Evolutionary conservation across 2,329 filamentous ascomycete genomes (phyloP).

Genomic region (Trichoderma sp.): DNA sequence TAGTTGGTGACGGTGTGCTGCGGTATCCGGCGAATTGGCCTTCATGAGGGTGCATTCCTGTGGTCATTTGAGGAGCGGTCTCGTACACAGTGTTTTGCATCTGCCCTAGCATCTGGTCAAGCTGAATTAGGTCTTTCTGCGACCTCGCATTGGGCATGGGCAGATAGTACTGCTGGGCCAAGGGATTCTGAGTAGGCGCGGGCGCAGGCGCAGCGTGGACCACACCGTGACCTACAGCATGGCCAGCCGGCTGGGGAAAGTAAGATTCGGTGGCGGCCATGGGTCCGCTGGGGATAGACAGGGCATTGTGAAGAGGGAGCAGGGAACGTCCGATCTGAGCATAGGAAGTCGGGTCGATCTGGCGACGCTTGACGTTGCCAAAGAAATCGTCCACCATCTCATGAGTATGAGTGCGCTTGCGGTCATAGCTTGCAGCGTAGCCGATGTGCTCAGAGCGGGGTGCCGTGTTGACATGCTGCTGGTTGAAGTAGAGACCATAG

Average conservation of each 20-base stretch:
- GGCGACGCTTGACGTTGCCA: slow-evolving; percentile 83
- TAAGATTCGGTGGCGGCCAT: slow-evolving; percentile 46
- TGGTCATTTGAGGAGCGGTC: slow-evolving; percentile 77
- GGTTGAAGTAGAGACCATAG: slow-evolving; percentile 77
- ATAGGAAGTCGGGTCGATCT: slow-evolving; percentile 87
- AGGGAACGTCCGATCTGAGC: slow-evolving; percentile 86
- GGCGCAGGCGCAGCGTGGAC: slow-evolving; percentile 37
- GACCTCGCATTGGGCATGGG: slow-evolving; percentile 85
- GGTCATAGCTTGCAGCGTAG: slow-evolving; percentile 62
- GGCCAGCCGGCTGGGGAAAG: slow-evolving; percentile 43
- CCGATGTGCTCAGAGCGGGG: slow-evolving; percentile 59
- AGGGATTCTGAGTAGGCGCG: slow-evolving; percentile 56
- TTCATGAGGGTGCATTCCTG: slow-evolving; percentile 73
- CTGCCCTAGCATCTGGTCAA: slow-evolving; percentile 92
- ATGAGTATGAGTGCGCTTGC: slow-evolving; percentile 79
- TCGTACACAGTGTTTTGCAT: slow-evolving; percentile 97
- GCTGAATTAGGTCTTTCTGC: slow-evolving; percentile 89
- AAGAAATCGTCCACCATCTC: slow-evolving; percentile 94
- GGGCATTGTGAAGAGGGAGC: slow-evolving; percentile 73
- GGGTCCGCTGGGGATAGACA: slow-evolving; percentile 56
- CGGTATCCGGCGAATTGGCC: slow-evolving; percentile 59
- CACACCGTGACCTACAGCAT: slow-evolving; percentile 47
- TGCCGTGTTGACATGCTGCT: slow-evolving; percentile 56
- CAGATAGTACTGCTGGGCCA: slow-evolving; percentile 76
- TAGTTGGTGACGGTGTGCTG: slow-evolving; percentile 53